Conservation (phyloP, 768 basidiomycete species). For the Lactarius hatsudake region DNA sequence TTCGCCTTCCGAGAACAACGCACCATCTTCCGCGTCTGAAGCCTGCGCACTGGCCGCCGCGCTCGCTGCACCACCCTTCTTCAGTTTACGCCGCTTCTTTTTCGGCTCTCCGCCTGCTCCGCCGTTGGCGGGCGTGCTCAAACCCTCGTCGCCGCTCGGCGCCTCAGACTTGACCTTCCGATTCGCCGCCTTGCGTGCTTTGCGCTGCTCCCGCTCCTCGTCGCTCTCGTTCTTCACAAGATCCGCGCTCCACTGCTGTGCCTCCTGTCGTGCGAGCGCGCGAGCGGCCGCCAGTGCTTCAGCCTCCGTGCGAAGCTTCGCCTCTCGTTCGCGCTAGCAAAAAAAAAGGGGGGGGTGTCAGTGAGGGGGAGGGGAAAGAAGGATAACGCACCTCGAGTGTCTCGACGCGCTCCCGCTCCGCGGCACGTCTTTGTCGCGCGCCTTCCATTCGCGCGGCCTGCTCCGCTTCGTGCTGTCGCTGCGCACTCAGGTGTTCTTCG, state of each 20-base stretch:
- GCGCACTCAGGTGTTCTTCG: constrained; percentile 73
- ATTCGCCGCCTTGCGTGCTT: constrained; percentile 51
- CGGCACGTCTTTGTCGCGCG: constrained; percentile 74
- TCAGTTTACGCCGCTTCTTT: constrained; percentile 72
- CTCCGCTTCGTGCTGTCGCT: constrained; percentile 70
- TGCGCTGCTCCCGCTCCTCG: constrained; percentile 69
- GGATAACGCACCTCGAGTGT: constrained; percentile 56
- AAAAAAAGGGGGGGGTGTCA: neutral
- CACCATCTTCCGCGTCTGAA: constrained; percentile 61
- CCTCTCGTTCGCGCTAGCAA: constrained; percentile 55
- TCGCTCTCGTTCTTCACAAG: constrained; percentile 61
- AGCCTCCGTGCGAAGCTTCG: constrained; percentile 63
- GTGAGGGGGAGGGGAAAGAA: neutral
- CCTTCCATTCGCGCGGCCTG: constrained; percentile 68
- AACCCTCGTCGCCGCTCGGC: constrained; percentile 35
- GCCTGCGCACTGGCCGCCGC: constrained; percentile 41
- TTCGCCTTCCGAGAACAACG: constrained; percentile 69
- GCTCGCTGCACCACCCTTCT: constrained; percentile 46
- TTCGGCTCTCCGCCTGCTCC: constrained; percentile 42
- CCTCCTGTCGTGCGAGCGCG: constrained; percentile 70
- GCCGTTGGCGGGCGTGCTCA: constrained; percentile 41
- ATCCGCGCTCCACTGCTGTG: constrained; percentile 72
- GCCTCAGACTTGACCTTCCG: constrained; percentile 45
- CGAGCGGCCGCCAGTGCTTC: constrained; percentile 82
- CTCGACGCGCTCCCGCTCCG: constrained; percentile 68